Conservation (phyloP, 106 monocot genomes). For the Agapanthus africanus region DNA sequence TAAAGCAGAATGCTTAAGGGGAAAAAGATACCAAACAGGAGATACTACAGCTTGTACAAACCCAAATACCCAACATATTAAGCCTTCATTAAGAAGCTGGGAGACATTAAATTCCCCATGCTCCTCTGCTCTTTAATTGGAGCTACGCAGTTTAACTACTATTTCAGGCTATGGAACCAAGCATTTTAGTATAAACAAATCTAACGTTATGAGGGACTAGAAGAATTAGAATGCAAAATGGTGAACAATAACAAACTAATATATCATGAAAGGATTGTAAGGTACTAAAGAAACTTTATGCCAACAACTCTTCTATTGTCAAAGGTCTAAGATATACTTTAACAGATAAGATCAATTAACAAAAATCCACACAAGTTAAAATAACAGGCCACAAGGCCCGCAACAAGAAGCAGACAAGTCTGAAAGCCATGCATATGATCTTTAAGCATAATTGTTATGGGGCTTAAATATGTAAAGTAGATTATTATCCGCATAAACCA, state of each 20-base stretch:
- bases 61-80: too few relatives aligned
- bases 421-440: not conserved
- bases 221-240: not conserved
- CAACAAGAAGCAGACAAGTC: not conserved
- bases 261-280: not conserved
- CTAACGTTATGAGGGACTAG: too few relatives aligned
- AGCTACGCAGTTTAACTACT: not conserved
- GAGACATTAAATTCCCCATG: not conserved
- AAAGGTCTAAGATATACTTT: not conserved
- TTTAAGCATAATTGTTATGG: not conserved
- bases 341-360: not conserved
- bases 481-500: not conserved
- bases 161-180: not conserved
- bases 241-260: not conserved
- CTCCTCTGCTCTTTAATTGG: not conserved
- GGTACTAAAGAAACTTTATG: not conserved
- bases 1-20: too few relatives aligned
- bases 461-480: not conserved
- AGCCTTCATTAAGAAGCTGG: not conserved
- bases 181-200: not conserved
- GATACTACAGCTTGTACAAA: too few relatives aligned
- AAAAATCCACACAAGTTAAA: not conserved
- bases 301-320: not conserved
- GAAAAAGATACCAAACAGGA: not conserved
- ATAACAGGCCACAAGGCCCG: not conserved